Evolutionary conservation across 2,329 filamentous ascomycete species (phyloP).

Genomic region (Aspergillus sojae): DNA sequence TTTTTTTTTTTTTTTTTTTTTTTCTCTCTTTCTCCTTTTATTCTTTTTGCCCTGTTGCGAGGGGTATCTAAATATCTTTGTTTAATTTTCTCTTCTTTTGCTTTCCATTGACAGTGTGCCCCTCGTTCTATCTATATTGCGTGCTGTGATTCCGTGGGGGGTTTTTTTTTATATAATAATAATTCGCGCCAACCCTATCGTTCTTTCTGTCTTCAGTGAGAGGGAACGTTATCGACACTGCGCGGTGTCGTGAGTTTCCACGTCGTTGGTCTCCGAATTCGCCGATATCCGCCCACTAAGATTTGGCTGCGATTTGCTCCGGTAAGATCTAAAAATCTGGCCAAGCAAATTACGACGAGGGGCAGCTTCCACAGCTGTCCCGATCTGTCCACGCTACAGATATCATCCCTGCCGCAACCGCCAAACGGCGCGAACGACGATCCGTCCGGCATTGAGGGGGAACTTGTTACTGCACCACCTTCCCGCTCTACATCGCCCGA

Average conservation of each 20-base stretch:
- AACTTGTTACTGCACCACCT: slow-evolving; percentile 30
- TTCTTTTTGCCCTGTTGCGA: neutral
- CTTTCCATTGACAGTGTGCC: neutral
- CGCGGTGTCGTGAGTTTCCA: slow-evolving; percentile 1
- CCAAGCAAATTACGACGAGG: slow-evolving; percentile 41
- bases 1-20: neutral
- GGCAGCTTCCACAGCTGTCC: slow-evolving; percentile 48
- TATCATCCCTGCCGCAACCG: slow-evolving; percentile 29
- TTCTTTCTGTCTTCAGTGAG: neutral
- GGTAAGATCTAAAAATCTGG: slow-evolving; percentile 42
- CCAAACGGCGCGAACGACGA: slow-evolving; percentile 28
- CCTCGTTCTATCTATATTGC: neutral
- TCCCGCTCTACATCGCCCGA: slow-evolving; percentile 38
- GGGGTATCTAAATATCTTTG: neutral
- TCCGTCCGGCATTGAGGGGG: slow-evolving; percentile 27
- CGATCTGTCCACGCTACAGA: slow-evolving; percentile 43
- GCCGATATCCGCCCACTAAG: neutral
- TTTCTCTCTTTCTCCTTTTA: neutral
- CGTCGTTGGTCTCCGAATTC: neutral
- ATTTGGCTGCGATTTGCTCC: slow-evolving; percentile 20
- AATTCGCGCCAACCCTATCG: neutral
- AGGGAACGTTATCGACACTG: neutral
- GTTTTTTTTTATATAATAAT: neutral
- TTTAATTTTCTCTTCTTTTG: neutral
- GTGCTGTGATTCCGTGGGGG: neutral